Percentiles rank a stretch among this genome's conserved stretches.
phyloP scores from a whole-genome alignment of 305 asterid genomes.

The Ajuga reptans region DNA sequence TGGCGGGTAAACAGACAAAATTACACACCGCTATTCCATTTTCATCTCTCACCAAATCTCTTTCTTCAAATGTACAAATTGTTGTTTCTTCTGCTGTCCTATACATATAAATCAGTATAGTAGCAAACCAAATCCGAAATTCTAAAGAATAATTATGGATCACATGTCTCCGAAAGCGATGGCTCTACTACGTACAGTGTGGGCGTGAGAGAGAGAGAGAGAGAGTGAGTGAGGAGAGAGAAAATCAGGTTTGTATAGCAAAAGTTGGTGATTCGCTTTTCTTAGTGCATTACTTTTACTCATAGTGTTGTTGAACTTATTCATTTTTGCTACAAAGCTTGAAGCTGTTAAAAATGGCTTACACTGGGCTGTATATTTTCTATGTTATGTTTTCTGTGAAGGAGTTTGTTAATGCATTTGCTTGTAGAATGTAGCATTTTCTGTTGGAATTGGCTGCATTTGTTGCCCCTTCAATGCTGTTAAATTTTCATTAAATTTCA shows the following conservation, averaged over 20 bases:
- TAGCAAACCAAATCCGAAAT: not conserved
- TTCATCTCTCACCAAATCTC: not conserved
- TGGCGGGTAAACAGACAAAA: constrained; percentile 33
- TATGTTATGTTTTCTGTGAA: not conserved
- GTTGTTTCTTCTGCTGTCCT: not conserved
- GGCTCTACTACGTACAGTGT: not conserved
- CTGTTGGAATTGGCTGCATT: constrained; percentile 11
- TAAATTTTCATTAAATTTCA: constrained; percentile 4
- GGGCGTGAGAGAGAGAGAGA: not conserved
- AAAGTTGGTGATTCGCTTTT: constrained; percentile 8
- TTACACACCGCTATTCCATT: constrained; percentile 24
- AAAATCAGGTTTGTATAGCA: not conserved
- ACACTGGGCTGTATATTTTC: too few species aligned
- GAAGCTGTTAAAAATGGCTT: constrained; percentile 9
- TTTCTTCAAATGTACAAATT: not conserved
- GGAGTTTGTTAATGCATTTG: not conserved
- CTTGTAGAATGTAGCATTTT: not conserved
- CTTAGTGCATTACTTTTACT: constrained; percentile 19
- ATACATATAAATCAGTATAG: not conserved
- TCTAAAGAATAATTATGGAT: constrained; percentile 14
- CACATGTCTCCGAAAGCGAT: constrained; percentile 19
- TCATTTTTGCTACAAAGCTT: constrained; percentile 14
- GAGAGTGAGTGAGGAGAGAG: not conserved
- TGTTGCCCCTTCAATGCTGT: constrained; percentile 19
- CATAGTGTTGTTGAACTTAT: not conserved